Conservation (phyloP, 2,329 filamentous ascomycete species). For the Neofusicoccum cordaticola region DNA sequence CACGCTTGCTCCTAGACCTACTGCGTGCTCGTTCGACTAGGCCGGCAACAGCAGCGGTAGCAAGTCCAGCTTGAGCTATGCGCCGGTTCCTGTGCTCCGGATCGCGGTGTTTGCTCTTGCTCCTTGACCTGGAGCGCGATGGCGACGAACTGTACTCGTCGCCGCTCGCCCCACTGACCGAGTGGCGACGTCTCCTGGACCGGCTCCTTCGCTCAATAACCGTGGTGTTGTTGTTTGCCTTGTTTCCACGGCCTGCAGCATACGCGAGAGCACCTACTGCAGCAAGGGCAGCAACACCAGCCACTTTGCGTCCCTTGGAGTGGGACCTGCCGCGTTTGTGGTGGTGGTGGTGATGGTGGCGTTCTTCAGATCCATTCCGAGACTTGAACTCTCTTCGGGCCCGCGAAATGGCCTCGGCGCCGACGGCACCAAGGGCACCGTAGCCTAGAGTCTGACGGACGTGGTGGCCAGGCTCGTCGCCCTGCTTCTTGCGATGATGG, state of each 20-base stretch:
- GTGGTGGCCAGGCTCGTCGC: conserved; percentile 52
- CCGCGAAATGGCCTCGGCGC: conserved; percentile 56
- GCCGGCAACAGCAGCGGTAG: conserved; percentile 61
- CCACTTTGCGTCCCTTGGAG: conserved; percentile 51
- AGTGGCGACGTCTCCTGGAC: conserved; percentile 43
- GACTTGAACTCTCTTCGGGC: conserved; percentile 48
- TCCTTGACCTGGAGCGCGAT: conserved; percentile 35
- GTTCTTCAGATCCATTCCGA: conserved; percentile 45
- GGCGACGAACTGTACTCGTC: conserved; percentile 36
- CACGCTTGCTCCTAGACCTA: conserved; percentile 54
- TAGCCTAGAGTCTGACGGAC: conserved; percentile 57
- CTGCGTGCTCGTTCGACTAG: conserved; percentile 57
- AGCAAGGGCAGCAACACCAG: conserved; percentile 59
- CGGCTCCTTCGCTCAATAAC: conserved; percentile 48
- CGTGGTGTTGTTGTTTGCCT: conserved; percentile 48
- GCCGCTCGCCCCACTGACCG: conserved; percentile 24
- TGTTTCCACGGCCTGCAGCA: conserved; percentile 46
- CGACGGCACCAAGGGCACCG: conserved; percentile 60
- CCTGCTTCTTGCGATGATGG: conserved; percentile 56
- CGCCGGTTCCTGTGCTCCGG: conserved; percentile 56
- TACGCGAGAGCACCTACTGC: conserved; percentile 60
- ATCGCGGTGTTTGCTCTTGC: conserved; percentile 40
- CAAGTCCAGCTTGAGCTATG: conserved; percentile 61
- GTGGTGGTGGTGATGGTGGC: conserved; percentile 23
- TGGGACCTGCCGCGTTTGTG: conserved; percentile 30